Base-by-base conservation (phyloP, 2,329 filamentous ascomycete species). In the Capronia coronata region DNA sequence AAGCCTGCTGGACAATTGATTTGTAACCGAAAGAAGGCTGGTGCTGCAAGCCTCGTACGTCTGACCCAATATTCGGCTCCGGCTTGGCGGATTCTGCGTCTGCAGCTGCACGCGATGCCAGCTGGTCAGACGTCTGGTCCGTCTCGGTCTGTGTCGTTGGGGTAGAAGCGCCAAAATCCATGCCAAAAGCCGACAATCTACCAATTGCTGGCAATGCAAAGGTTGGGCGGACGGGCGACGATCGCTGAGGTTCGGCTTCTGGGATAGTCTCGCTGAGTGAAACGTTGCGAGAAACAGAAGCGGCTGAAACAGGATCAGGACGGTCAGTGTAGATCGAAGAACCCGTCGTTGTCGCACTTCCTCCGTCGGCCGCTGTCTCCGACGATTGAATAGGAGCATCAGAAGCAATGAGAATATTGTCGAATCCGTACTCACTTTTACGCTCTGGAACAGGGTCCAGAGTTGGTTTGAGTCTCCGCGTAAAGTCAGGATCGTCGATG, bases 1-100 rank as follows among this genome's bases (percentile, higher is more conserved):
- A 85, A 13, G 82, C 82, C 62, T 82, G 77, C 58, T 83, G 72
- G 2, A 85, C 82, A 11, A 79, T 76, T 1, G 79, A 77, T 29
- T 67, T 68, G 60, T 79, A 80, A n/a, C 78, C 77, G 14, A 73
- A 55, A 1, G 77, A 79, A 2, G 73, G 69, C 53, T 77, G 73
- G 54, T 76, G 75, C 5, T 74, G 71, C n/a, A 79, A 63, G 22
- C 57, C 32, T 40, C 48, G 48, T 5, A 11, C 8, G n/a, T 18
- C 14, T 1, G 50, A 23, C 22, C 29, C 35, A 16, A 5, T 23
- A 13, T 22, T 23, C 25, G 10, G 14, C 2, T 40, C 34, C 13
- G 38, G 14, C 18, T 16, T n/a, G 6, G 10, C 6, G 8, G 38
- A 34, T 3, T n/a, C 7, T 9, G 2, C 25, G 7, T 22, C n/a